phyloP scores from a whole-genome alignment of 257 asterid species.

The Cruciata laevipes region DNA sequence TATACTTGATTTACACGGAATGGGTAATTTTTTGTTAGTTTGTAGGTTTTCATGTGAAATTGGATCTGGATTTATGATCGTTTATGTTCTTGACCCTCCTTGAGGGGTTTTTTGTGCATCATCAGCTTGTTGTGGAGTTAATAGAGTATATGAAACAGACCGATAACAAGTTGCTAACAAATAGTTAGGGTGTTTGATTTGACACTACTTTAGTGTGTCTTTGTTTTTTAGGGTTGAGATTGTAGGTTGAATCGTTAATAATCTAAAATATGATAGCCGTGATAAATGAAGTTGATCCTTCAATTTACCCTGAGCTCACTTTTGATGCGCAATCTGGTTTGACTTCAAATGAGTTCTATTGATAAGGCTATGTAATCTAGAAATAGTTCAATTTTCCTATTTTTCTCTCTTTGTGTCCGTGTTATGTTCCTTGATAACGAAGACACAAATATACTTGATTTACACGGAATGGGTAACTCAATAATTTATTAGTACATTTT shows the following conservation, averaged over 20 bases:
- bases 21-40: not conserved
- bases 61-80: not conserved
- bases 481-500: too few relatives aligned
- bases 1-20: too few relatives aligned
- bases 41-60: not conserved
- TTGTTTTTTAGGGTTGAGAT: not conserved
- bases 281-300: not conserved
- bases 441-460: too few relatives aligned
- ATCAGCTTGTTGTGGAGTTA: not conserved
- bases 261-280: not conserved
- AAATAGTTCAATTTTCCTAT: not conserved
- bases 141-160: not conserved
- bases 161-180: too few relatives aligned
- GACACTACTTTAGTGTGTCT: not conserved
- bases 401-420: too few relatives aligned
- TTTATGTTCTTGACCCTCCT: not conserved
- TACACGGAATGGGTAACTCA: too few relatives aligned
- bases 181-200: not conserved
- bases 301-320: not conserved
- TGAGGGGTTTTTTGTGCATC: not conserved
- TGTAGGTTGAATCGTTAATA: not conserved
- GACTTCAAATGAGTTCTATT: not conserved
- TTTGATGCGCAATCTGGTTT: not conserved
- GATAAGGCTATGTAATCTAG: not conserved
- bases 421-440: too few relatives aligned